A percentile compares a stretch with the other conserved stretches of the same genome.
Evolutionary conservation across 2,329 filamentous ascomycete genomes (phyloP).

Genomic region (Botrytis elliptica): DNA sequence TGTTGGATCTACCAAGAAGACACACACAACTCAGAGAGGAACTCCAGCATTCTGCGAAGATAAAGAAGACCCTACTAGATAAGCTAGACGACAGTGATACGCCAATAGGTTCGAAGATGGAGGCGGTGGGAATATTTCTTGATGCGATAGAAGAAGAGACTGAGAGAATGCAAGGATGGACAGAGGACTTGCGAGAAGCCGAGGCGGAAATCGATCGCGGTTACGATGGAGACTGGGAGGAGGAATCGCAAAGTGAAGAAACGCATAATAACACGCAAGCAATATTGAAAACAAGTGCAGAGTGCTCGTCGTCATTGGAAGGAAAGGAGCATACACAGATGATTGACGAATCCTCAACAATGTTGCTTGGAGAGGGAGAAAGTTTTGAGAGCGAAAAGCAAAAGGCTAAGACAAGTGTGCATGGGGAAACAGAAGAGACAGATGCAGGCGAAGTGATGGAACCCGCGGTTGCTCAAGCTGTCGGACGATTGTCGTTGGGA

Average conservation of each 20-base stretch:
- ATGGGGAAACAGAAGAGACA: background rate
- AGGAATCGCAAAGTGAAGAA: background rate
- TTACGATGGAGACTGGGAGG: background rate
- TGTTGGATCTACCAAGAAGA: background rate
- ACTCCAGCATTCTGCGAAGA: background rate
- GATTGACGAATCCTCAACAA: background rate
- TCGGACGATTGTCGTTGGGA: background rate
- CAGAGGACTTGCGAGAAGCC: background rate
- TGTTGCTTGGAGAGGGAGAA: background rate
- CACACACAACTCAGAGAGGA: background rate
- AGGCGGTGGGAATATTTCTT: background rate
- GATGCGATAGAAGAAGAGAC: background rate
- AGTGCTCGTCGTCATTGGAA: background rate
- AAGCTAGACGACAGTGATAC: slow-evolving; percentile 6
- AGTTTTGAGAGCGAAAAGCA: background rate
- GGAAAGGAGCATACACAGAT: background rate
- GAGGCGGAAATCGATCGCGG: background rate
- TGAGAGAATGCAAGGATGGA: background rate
- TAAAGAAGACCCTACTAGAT: background rate
- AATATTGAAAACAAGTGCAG: background rate
- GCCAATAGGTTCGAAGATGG: background rate
- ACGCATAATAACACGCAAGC: background rate
- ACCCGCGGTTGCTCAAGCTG: background rate
- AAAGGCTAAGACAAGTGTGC: background rate
- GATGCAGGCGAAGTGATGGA: background rate